Base-by-base conservation (phyloP, 495 filamentous ascomycete genomes). In the Terfezia boudieri region DNA sequence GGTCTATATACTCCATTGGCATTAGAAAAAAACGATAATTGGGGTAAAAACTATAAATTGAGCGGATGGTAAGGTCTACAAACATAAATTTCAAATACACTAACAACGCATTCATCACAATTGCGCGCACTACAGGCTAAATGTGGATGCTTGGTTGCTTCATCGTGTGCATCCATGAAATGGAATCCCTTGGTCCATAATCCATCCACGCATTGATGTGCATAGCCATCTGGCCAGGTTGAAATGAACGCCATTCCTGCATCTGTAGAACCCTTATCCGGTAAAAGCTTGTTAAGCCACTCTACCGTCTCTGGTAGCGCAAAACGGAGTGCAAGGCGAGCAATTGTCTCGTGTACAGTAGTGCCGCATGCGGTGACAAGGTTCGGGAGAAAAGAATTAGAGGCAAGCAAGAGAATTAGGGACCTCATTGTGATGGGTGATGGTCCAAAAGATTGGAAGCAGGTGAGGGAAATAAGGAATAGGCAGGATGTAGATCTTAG, bases 121-220 rank as follows among this genome's bases (percentile, higher is more conserved):
- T n/a, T n/a, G n/a, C n/a, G n/a, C n/a, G n/a, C n/a, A n/a, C n/a
- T n/a, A n/a, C n/a, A n/a, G n/a, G n/a, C n/a, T n/a, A n/a, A n/a
- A n/a, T n/a, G n/a, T 20, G 41, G 4, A 9, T 14, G 41, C 17
- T 14, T 46, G 14, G 41, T 46, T 20, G 8, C 8, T 20, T 2
- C 58, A 70, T 84, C 81, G 50, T 78, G 68, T 10, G 80, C 77
- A 62, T 84, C 81, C 66, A 84, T 83, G 70, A 73, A 84, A 67
- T 84, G 81, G 65, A 79, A 77, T n/a, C 70, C 71, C 16, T 67
- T 67, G 8, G 70, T 73, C 64, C 75, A 81, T 37, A 67, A 67
- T 16, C 76, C 74, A 58, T 69, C 76, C 59, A 72, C 68, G 26
- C 26, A 32, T 11, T 73, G 76, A 64, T 79, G 78, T 23, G 75